Base-by-base conservation (phyloP, 2,329 filamentous ascomycete species). In the Monilinia fructigena region DNA sequence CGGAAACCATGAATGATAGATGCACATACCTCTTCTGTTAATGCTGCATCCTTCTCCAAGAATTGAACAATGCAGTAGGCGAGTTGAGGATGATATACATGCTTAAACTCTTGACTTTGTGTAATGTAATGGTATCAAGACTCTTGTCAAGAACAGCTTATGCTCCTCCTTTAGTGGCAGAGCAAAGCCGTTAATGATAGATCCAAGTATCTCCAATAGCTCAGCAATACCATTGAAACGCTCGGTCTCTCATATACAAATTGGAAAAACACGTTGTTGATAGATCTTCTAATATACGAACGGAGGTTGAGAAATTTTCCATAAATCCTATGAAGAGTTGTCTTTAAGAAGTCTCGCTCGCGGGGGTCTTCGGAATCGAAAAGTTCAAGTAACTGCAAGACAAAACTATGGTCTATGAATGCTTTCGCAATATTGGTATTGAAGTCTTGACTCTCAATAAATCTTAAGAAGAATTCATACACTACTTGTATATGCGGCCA, bases 181-280 rank as follows among this genome's bases (percentile, higher is more conserved):
- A 28, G 95, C 95, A 77, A 99, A 99, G 55, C 95, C 95, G 77
- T 99, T 99, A 83, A 99, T 99, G 76, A 99, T 99, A 71, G 95
- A 98, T 40, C 95, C 95, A 62, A 99, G 82, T 72, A 99, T 99
- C 78, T 99, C 95, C 47, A 99, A 84, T 40, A 99, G 83, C 78
- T 99, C 95, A 3, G 95, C 95, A 75, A 99, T 97, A 64, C 95
- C 95, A 74, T 99, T 99, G 82, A 99, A 98, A 67, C 95, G 87
- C 79, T 99, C 95, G 4, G 95, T 99, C 80, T 99, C 80, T 99
- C 95, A 78, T 99, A 99, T 68, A 93, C 93, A 79, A 99, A 99
- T 77, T 99, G 95, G 85, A 99, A 99, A 82, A 99, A 99, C 74
- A 99, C 95, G 76, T 99, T 98, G 86, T 99, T 99, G 85, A 99